Evolutionary conservation across 2,329 filamentous ascomycete genomes (phyloP).

Genomic region (Pseudogymnoascus sp.): DNA sequence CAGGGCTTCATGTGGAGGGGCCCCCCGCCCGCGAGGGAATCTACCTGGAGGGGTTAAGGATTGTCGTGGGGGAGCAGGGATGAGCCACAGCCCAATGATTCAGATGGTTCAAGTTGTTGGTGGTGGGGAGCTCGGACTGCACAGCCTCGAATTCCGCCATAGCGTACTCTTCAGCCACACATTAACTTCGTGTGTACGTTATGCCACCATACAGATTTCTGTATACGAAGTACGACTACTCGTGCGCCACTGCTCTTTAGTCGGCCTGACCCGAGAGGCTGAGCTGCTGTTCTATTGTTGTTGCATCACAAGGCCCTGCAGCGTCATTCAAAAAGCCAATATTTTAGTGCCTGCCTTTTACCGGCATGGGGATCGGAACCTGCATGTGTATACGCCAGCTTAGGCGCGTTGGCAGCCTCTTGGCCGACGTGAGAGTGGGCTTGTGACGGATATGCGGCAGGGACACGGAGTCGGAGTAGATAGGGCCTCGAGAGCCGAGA

Average conservation of each 20-base stretch:
- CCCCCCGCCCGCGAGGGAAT: not conserved
- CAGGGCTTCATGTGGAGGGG: constrained; percentile 4
- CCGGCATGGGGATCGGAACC: not conserved
- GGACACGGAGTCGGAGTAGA: not conserved
- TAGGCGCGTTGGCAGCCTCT: not conserved
- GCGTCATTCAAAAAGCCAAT: not conserved
- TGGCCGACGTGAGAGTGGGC: constrained; percentile 5
- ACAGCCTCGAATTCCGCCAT: constrained; percentile 1
- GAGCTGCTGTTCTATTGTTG: constrained; percentile 2
- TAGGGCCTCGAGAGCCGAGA: not conserved
- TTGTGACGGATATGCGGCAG: constrained; percentile 2
- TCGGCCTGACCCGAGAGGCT: not conserved
- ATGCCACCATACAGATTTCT: not conserved
- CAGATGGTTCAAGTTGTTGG: not conserved
- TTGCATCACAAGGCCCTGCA: not conserved
- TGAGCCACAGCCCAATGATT: constrained; percentile 10
- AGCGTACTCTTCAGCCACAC: constrained; percentile 5
- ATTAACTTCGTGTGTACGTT: not conserved
- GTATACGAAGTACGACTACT: not conserved
- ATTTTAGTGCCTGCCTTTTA: not conserved
- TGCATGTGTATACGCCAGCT: not conserved
- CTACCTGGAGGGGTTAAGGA: constrained; percentile 9
- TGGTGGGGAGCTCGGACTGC: constrained; percentile 5
- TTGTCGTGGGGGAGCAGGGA: not conserved
- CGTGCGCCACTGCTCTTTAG: not conserved